These are phyloP conservation scores for Petunia axillaris DNA, from an alignment of 257 asterid genomes.

Conservation along the genomic window DNA sequence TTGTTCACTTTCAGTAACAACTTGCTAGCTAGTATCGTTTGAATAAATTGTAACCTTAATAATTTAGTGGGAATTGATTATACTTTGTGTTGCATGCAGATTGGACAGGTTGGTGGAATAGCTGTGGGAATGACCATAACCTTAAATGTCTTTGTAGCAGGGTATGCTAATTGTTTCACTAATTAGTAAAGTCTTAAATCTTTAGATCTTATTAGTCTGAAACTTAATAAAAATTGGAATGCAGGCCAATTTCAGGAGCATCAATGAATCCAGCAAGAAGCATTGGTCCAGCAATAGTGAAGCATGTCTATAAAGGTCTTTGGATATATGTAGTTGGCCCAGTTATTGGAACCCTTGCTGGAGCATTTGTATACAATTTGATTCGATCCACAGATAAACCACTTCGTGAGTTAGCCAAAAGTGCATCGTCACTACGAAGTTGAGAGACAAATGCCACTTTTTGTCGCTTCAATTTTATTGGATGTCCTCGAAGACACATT, in stretches of 20 bases:
- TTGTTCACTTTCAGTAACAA: too few relatives aligned
- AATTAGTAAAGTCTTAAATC: neutral
- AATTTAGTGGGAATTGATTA: neutral
- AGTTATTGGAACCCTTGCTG: constrained; percentile 52
- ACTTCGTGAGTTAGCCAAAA: constrained; percentile 41
- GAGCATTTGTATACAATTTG: constrained; percentile 60
- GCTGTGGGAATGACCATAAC: constrained; percentile 78
- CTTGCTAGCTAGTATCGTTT: neutral
- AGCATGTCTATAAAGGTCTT: constrained; percentile 45
- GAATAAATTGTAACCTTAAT: neutral
- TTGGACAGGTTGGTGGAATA: constrained; percentile 55
- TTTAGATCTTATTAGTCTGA: neutral
- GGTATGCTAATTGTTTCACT: constrained; percentile 40
- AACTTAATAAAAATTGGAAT: neutral
- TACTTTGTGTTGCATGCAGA: constrained; percentile 32
- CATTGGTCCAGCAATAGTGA: constrained; percentile 79
- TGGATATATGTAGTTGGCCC: constrained; percentile 80
- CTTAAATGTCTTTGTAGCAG: constrained; percentile 71
- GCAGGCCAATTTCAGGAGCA: constrained; percentile 88
- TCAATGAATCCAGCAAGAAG: constrained; percentile 96
- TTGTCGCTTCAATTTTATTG: neutral
- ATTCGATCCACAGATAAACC: constrained; percentile 57
- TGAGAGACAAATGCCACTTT: neutral
- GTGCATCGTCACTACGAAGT: constrained; percentile 26
- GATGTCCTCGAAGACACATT: neutral